Evolutionary conservation across 345 rosid species (phyloP), one percentile per base, ranked within the genome.

Genomic region (Hypericum androsaemum): DNA sequence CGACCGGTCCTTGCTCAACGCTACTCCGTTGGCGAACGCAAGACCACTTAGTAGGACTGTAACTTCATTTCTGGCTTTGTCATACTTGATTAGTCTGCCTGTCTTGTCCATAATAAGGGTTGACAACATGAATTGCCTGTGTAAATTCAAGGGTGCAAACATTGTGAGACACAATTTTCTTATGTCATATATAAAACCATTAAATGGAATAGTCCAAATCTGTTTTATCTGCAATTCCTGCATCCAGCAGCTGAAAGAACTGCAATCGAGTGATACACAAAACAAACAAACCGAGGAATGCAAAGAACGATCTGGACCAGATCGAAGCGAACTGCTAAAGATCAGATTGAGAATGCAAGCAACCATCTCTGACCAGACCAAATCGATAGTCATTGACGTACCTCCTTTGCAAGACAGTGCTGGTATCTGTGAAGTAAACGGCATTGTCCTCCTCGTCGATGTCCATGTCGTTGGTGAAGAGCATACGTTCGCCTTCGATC

Each of bases 371-470:
- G 11, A 39, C 22, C 3, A 12, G 14, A 22, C 10, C 8, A 7
- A 13, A 22, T 13, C 28, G 12, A 12, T 42, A 37, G 15, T 6
- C 12, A 8, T 48, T 13, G 28, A 37, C 5, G 36, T 58, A 64
- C 69, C 63, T 58, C 45, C 63, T 58, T 41, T 64, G 69, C 39
- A 39, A 64, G 47, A 45, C 42, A 5, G 36, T 58, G 44, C 69
- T 64, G 32, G 63, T 39, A 41, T 58, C 69, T 10, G 69, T 58
- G 63, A 64, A 64, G 63, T 64, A 64, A 37, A 64, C 51, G 15
- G 52, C 54, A 53, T 58, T 58, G 5, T 43, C 57, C 17, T 39
- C 15, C 36, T 58, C 58, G 38, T 64, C 69, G 5, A 64, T 52
- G 43, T 64, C 69, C 54, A 64, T 1, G 53, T 52, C 69, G 46